Conservation (phyloP, 371 early-diverging fungal genomes). For the Mucor irregularis region DNA sequence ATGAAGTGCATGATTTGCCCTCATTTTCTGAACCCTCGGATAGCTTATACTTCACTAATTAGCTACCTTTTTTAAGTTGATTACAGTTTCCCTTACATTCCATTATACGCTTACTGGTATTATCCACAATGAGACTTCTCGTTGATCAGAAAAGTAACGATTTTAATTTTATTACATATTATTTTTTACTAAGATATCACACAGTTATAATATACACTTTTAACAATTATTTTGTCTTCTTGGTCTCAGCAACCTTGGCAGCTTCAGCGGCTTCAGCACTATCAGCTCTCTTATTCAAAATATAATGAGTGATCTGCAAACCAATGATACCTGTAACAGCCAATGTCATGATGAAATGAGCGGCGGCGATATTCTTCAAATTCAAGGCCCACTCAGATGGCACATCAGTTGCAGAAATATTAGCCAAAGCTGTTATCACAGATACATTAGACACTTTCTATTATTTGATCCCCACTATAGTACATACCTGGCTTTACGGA, state of each 20-base stretch:
- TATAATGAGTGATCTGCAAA: conserved; percentile 45
- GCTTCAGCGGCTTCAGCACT: conserved; percentile 20
- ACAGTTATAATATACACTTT: background rate
- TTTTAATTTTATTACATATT: too few relatives aligned
- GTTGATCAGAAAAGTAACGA: too few relatives aligned
- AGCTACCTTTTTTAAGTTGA: too few relatives aligned
- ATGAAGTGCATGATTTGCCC: too few relatives aligned
- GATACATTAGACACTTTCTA: background rate
- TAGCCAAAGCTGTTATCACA: conserved; percentile 14
- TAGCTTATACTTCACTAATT: too few relatives aligned
- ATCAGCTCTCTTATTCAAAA: conserved; percentile 38
- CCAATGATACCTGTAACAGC: conserved; percentile 54
- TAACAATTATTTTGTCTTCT: conserved; percentile 19
- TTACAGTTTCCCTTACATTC: too few relatives aligned
- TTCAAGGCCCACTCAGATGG: conserved; percentile 20
- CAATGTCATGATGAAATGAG: conserved; percentile 48
- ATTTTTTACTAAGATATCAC: too few relatives aligned
- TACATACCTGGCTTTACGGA: conserved; percentile 48
- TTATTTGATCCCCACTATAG: background rate
- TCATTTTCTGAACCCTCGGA: too few relatives aligned
- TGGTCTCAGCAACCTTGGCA: background rate
- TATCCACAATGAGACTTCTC: too few relatives aligned
- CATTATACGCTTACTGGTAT: too few relatives aligned
- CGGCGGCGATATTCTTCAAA: conserved; percentile 50
- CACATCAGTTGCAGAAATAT: conserved; percentile 23